Evolutionary conservation across 352 stramenopile species (phyloP).

Genomic region (Globisporangium echinulatum): DNA sequence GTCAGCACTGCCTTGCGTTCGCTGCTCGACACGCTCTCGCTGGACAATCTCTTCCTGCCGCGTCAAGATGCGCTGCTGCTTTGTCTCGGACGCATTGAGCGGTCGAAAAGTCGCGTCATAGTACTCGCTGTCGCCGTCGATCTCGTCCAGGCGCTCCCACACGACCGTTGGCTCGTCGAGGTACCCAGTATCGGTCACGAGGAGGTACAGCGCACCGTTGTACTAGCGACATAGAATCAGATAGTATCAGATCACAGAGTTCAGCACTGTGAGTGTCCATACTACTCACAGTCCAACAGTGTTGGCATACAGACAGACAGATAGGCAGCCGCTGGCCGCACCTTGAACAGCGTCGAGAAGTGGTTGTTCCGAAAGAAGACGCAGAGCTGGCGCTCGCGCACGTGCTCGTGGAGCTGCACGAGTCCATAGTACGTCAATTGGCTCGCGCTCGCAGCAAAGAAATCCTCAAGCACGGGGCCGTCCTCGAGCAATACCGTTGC

Average conservation of each 20-base stretch:
- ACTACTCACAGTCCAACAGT: neutral
- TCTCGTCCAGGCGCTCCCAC: constrained; percentile 94
- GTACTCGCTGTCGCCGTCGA: constrained; percentile 80
- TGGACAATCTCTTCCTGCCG: constrained; percentile 42
- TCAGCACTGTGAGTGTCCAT: neutral
- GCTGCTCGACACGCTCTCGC: constrained; percentile 13
- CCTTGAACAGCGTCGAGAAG: constrained; percentile 96
- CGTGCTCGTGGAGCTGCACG: constrained; percentile 86
- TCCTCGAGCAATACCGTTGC: constrained; percentile 66
- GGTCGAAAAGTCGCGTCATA: constrained; percentile 58
- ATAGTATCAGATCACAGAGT: neutral
- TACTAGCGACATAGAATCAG: constrained; percentile 37
- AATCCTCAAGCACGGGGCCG: constrained; percentile 79
- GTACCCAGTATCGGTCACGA: constrained; percentile 97
- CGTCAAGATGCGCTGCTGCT: constrained; percentile 61
- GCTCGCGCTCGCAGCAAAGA: constrained; percentile 86
- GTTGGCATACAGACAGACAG: neutral
- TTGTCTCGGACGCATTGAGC: constrained; percentile 56
- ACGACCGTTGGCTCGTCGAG: constrained; percentile 89
- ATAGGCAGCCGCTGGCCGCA: constrained; percentile 7
- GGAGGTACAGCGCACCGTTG: constrained; percentile 90
- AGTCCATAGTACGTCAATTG: constrained; percentile 96
- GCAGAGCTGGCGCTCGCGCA: constrained; percentile 87
- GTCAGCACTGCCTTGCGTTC: constrained; percentile 2
- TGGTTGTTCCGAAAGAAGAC: constrained; percentile 99